Percentiles rank a stretch among this genome's conserved stretches.
Conservation (phyloP, 1,284 basidiomycete genomes). For the Chiua sp. region DNA sequence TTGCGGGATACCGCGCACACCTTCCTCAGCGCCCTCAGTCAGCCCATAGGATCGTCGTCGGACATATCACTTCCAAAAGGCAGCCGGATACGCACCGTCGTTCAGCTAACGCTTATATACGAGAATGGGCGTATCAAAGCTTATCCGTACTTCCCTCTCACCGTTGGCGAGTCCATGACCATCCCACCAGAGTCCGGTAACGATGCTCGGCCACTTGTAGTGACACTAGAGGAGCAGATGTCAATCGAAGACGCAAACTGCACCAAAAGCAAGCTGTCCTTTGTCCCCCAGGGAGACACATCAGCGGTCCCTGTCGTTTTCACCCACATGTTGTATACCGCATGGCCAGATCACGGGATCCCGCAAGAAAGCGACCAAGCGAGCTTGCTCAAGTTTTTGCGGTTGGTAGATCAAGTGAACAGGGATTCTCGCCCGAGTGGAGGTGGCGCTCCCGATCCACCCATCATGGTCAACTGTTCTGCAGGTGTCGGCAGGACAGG, state of each 20-base stretch:
- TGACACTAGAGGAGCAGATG: slow-evolving; percentile 55
- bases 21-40: slow-evolving; percentile 72
- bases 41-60: slow-evolving; percentile 49
- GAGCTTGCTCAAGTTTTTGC: slow-evolving; percentile 64
- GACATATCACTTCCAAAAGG: slow-evolving; percentile 21
- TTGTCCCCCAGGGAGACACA: slow-evolving; percentile 34
- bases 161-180: slow-evolving; percentile 58
- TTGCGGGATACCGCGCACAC: slow-evolving; percentile 70
- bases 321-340: slow-evolving; percentile 72
- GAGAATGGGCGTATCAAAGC: slow-evolving; percentile 76
- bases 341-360: slow-evolving; percentile 87
- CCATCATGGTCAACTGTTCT: slow-evolving; percentile 84
- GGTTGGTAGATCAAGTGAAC: slow-evolving; percentile 66
- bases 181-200: slow-evolving; percentile 52
- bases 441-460: slow-evolving; percentile 59
- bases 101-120: slow-evolving; percentile 75
- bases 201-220: slow-evolving; percentile 50
- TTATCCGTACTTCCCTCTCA: slow-evolving; percentile 72
- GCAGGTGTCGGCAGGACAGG: slow-evolving; percentile 94
- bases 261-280: slow-evolving; percentile 57
- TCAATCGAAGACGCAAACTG: slow-evolving; percentile 60
- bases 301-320: slow-evolving; percentile 52
- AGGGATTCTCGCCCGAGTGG: slow-evolving; percentile 41
- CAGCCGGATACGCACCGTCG: slow-evolving; percentile 68
- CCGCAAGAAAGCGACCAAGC: slow-evolving; percentile 61